Evolutionary conservation across 805 yeast species (phyloP), one percentile per base, ranked within the genome.

Genomic region (Ogataea methylovora): DNA sequence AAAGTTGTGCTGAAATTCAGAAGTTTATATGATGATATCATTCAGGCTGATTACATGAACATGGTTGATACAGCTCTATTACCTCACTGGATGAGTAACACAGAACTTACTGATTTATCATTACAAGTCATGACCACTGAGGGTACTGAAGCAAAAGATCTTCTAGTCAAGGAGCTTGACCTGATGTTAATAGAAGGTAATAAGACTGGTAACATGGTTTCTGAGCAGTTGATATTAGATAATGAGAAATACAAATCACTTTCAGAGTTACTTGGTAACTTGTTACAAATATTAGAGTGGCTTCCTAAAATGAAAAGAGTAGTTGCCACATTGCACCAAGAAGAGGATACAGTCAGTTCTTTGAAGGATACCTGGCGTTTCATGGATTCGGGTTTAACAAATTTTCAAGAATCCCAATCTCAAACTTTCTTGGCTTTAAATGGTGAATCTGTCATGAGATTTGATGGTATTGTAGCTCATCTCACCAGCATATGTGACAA

Each of bases 211-310:
- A 37, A 48, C 30, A 57, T 70, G 63, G 51, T 69, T 4, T 23
- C 24, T 7, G 42, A 40, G 33, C 68, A 67, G 17, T 84, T 79
- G 40, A 48, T 75, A 11, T 58, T 83, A 29, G 84, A 76, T 39
- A 10, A 61, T 13, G 67, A 67, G 11, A 62, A 73, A 11, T 65
- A 78, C 42, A 66, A 67, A 31, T 65, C 69, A 15, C 61, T 78
- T 4, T 61, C 79, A 10, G 58, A 74, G 34, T 58, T 84, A 29
- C 58, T 76, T 14, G 62, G 71, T 11, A 71, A 82, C 4, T 43
- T 79, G 1, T 58, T 65, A 13, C 74, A 86, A 77, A 58, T 78
- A 3, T 52, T 73, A 27, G 46, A 61, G 13, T 79, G 87, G 83
- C 61, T 84, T 29, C 80, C 84, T 1, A 49, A 49, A 5, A 55